These are phyloP conservation scores for Phytophthora sansomeana DNA, from an alignment of 352 stramenopile species.

Conservation along the genomic window DNA sequence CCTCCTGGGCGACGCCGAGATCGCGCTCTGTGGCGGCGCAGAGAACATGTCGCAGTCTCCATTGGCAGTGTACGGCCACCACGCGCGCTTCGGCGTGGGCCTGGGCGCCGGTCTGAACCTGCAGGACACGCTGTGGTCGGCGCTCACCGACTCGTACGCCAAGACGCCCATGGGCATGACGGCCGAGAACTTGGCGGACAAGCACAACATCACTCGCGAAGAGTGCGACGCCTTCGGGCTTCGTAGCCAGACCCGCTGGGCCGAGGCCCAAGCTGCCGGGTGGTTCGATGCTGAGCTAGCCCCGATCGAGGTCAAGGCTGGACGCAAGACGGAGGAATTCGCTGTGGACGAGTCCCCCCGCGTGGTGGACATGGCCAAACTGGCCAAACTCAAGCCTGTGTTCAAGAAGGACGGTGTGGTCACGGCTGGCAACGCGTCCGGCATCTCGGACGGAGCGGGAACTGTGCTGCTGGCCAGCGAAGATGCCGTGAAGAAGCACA, in stretches of 20 bases:
- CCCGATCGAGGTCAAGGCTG: slow-evolving; percentile 91
- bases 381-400: slow-evolving; percentile 94
- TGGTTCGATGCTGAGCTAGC: slow-evolving; percentile 97
- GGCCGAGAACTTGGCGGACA: slow-evolving; percentile 97
- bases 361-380: slow-evolving; percentile 81
- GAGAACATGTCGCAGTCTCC: slow-evolving; percentile 98
- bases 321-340: slow-evolving; percentile 89
- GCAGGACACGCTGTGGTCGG: slow-evolving; percentile 97
- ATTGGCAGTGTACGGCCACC: slow-evolving; percentile 92
- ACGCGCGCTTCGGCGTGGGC: slow-evolving; percentile 93
- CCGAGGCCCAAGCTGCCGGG: slow-evolving; percentile 88
- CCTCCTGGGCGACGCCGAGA: slow-evolving; percentile 88
- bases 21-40: slow-evolving; percentile 91
- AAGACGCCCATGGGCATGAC: slow-evolving; percentile 98
- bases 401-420: slow-evolving; percentile 99
- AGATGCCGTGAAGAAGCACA: slow-evolving; percentile 92
- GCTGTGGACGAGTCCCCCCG: slow-evolving; percentile 83
- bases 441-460: slow-evolving; percentile 97
- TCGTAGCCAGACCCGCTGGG: slow-evolving; percentile 94
- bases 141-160: slow-evolving; percentile 95
- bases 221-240: slow-evolving; percentile 96
- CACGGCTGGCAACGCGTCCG: slow-evolving; percentile 96
- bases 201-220: slow-evolving; percentile 94
- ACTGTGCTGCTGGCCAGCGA: slow-evolving; percentile 95
- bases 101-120: slow-evolving; percentile 94